phyloP scores from a whole-genome alignment of 345 rosid genomes.

The Boechera retrofracta region DNA sequence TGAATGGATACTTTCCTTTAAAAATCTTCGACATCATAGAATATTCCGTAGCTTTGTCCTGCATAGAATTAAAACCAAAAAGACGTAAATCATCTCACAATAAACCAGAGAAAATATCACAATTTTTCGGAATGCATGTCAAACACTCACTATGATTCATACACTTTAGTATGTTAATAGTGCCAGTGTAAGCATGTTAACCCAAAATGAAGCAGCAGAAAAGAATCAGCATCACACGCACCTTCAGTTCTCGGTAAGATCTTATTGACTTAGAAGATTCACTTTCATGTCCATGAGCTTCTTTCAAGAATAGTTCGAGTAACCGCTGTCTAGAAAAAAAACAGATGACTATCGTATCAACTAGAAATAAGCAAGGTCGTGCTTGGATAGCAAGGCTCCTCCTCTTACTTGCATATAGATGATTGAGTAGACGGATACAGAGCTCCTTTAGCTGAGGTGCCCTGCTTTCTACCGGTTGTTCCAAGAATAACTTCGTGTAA shows the following conservation, averaged over 20 bases:
- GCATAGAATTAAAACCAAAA: conserved; percentile 38
- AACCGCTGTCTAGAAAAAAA: conserved; percentile 56
- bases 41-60: conserved; percentile 69
- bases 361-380: conserved; percentile 9
- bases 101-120: conserved; percentile 13
- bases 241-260: conserved; percentile 85
- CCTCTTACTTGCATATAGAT: conserved; percentile 83
- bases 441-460: conserved; percentile 88
- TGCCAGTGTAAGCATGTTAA: conserved; percentile 22
- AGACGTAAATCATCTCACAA: conserved; percentile 11
- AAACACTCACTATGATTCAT: conserved; percentile 22
- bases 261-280: conserved; percentile 41
- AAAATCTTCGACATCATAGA: conserved; percentile 44
- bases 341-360: conserved; percentile 2
- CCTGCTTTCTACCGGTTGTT: conserved; percentile 95
- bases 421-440: conserved; percentile 77
- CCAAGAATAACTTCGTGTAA: conserved; percentile 93
- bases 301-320: conserved; percentile 59
- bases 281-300: conserved; percentile 39
- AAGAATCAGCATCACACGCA: conserved; percentile 43
- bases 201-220: conserved; percentile 21
- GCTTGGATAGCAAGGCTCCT: conserved; percentile 14
- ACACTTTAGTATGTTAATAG: neutral
- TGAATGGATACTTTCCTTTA: conserved; percentile 46
- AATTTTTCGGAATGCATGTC: conserved; percentile 11